Percentiles rank a stretch among this genome's conserved stretches.
Conservation (phyloP, 2,329 filamentous ascomycete species). For the Hymenoscyphus linearis region DNA sequence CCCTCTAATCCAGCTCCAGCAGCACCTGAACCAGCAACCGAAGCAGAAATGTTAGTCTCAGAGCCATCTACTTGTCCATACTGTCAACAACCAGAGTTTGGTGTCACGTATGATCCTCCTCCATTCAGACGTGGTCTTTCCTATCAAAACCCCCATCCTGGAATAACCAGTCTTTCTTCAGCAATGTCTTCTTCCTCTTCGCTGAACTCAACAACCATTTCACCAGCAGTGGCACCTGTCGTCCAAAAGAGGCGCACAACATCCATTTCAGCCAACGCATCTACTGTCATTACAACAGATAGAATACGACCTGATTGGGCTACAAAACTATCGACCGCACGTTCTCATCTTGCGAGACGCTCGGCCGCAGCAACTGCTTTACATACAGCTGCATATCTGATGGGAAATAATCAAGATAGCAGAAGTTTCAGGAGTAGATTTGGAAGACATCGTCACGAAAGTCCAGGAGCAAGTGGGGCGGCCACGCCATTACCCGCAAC, state of each 20-base stretch:
- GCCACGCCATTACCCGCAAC: conserved; percentile 30
- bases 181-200: conserved; percentile 87
- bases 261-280: conserved; percentile 74
- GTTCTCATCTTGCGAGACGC: conserved; percentile 76
- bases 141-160: conserved; percentile 52
- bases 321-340: conserved; percentile 77
- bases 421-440: conserved; percentile 30
- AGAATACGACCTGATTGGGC: conserved; percentile 91
- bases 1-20: conserved; percentile 22
- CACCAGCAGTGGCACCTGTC: conserved; percentile 18
- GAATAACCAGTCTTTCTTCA: conserved; percentile 51
- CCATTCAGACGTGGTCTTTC: conserved; percentile 79
- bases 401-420: conserved; percentile 43
- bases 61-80: conserved; percentile 92
- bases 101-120: conserved; percentile 88
- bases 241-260: conserved; percentile 51
- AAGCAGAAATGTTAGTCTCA: conserved; percentile 70
- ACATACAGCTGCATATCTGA: conserved; percentile 90
- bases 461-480: conserved; percentile 30
- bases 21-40: conserved; percentile 31
- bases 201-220: conserved; percentile 50
- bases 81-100: conserved; percentile 91
- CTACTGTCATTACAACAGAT: conserved; percentile 88
- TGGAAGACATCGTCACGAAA: conserved; percentile 27
- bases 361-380: conserved; percentile 89